Percentiles rank a stretch among this genome's conserved stretches.
Conservation (phyloP, 2,329 filamentous ascomycete genomes). For the Macrophomina phaseolina region DNA sequence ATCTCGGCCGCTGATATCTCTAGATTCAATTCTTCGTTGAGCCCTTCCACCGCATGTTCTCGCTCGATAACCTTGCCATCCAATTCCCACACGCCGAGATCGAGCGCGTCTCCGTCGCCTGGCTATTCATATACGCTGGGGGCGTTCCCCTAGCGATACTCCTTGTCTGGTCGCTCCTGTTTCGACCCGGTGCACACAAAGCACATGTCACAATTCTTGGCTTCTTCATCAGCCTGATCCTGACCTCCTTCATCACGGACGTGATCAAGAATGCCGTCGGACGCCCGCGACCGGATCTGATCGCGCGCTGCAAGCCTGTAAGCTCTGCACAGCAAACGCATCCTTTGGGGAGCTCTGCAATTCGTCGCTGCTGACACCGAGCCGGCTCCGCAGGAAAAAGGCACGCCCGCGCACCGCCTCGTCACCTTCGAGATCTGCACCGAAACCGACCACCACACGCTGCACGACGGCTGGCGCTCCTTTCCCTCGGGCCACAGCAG, state of each 20-base stretch:
- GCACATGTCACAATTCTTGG: constrained; percentile 85
- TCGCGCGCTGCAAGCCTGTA: constrained; percentile 82
- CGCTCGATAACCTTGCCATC: constrained; percentile 80
- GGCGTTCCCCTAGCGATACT: constrained; percentile 73
- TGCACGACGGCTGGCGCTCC: constrained; percentile 84
- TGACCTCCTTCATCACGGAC: constrained; percentile 85
- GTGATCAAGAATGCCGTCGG: constrained; percentile 85
- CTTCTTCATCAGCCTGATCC: constrained; percentile 73
- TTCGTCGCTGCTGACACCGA: background rate
- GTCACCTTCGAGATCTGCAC: constrained; percentile 75
- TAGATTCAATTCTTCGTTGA: constrained; percentile 72
- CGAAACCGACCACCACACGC: constrained; percentile 67
- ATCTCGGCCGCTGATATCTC: constrained; percentile 17
- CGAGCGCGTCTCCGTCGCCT: constrained; percentile 80
- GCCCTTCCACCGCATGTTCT: constrained; percentile 96
- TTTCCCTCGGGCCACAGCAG: constrained; percentile 83
- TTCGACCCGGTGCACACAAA: constrained; percentile 73
- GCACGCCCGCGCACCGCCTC: constrained; percentile 61
- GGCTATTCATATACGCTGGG: constrained; percentile 81
- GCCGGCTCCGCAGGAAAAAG: constrained; percentile 40
- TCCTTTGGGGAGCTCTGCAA: background rate
- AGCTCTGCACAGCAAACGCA: constrained; percentile 30
- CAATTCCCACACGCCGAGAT: constrained; percentile 84
- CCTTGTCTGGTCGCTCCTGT: constrained; percentile 66
- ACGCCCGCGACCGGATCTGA: constrained; percentile 81